Percentiles rank a stretch among this genome's conserved stretches.
Evolutionary conservation across 306 rosid species (phyloP).

Genomic region (Boehmeria nivea): DNA sequence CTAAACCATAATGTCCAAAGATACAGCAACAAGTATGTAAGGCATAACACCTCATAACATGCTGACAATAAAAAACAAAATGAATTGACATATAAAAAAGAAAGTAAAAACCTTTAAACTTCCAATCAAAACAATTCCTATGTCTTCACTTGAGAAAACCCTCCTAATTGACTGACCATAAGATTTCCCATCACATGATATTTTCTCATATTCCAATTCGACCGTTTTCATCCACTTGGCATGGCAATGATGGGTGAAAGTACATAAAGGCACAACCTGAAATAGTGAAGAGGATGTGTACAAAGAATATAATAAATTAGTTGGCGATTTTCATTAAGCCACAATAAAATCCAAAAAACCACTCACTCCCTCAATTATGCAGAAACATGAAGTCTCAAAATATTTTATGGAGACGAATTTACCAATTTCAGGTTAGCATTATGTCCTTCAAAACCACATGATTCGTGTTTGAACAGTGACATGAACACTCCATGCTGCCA

Average conservation of each 20-base stretch:
- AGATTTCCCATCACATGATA: slow-evolving; percentile 38
- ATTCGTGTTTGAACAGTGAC: slow-evolving; percentile 56
- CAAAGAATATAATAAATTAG: background rate
- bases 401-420: slow-evolving; percentile 10
- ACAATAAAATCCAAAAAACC: background rate
- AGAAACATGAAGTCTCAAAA: background rate
- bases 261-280: slow-evolving; percentile 60
- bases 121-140: slow-evolving; percentile 67
- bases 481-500: slow-evolving; percentile 62
- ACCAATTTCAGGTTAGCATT: slow-evolving; percentile 56
- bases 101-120: slow-evolving; percentile 54
- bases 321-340: background rate
- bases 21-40: background rate
- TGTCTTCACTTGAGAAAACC: slow-evolving; percentile 51
- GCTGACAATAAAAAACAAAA: background rate
- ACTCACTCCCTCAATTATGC: background rate
- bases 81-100: background rate
- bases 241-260: slow-evolving; percentile 42
- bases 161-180: slow-evolving; percentile 41
- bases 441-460: slow-evolving; percentile 42
- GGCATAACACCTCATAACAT: background rate
- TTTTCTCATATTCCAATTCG: slow-evolving; percentile 28
- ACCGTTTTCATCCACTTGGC: slow-evolving; percentile 36
- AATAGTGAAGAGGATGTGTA: slow-evolving; percentile 11
- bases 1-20: slow-evolving; percentile 8